Conservation (phyloP, 805 yeast genomes). For the Hemisphaericaspora nanyangensis region DNA sequence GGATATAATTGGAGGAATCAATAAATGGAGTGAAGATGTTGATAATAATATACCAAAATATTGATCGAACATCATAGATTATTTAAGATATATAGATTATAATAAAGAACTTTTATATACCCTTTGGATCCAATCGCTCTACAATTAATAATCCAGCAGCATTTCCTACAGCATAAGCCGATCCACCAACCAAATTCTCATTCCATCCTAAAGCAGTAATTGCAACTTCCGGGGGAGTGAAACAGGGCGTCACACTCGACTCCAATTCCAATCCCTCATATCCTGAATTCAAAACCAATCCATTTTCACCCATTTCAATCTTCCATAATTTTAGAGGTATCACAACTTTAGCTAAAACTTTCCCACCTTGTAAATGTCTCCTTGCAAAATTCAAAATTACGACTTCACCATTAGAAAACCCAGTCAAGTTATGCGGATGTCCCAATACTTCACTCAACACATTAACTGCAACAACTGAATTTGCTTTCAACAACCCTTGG, state of each 20-base stretch:
- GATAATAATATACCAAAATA: slow-evolving; percentile 65
- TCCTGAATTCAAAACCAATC: slow-evolving; percentile 21
- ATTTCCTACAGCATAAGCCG: slow-evolving; percentile 52
- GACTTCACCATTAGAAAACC: slow-evolving; percentile 34
- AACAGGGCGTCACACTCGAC: slow-evolving; percentile 20
- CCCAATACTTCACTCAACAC: slow-evolving; percentile 28
- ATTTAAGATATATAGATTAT: slow-evolving; percentile 1
- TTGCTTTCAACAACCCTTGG: slow-evolving; percentile 26
- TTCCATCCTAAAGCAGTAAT: slow-evolving; percentile 58
- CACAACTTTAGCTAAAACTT: slow-evolving; percentile 34
- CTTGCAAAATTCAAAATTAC: slow-evolving; percentile 35
- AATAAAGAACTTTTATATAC: not conserved
- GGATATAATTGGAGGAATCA: slow-evolving; percentile 79
- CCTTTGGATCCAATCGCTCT: slow-evolving; percentile 32
- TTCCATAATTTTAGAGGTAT: slow-evolving; percentile 40
- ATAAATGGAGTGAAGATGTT: slow-evolving; percentile 58
- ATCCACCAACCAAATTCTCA: slow-evolving; percentile 38
- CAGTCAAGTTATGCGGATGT: slow-evolving; percentile 35
- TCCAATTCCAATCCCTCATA: slow-evolving; percentile 29
- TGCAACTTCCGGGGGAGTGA: slow-evolving; percentile 48
- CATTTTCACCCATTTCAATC: slow-evolving; percentile 9
- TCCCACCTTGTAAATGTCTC: slow-evolving; percentile 31
- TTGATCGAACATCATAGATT: slow-evolving; percentile 31
- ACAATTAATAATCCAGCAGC: slow-evolving; percentile 49
- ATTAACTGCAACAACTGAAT: slow-evolving; percentile 26